Evolutionary conservation across 2,329 filamentous ascomycete genomes (phyloP), one percentile per base, ranked within the genome.

Genomic region (Ophiognomonia clavigignenti-juglandacearum): DNA sequence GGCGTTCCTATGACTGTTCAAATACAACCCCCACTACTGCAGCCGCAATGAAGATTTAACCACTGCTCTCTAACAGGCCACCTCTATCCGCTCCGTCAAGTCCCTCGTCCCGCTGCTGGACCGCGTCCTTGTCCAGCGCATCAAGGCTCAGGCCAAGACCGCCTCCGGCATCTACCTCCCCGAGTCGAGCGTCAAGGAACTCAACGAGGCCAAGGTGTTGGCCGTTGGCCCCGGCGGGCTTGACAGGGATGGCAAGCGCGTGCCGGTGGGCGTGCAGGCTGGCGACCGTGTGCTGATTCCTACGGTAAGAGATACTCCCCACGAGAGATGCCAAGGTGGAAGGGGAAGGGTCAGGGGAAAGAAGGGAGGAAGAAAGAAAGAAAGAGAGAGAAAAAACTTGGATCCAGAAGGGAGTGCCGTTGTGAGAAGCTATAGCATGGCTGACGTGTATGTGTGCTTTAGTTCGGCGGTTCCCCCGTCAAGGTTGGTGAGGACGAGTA

Each of bases 401-500:
- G n/a, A n/a, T n/a, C n/a, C n/a, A n/a, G n/a, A n/a, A n/a, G n/a
- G n/a, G n/a, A n/a, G n/a, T n/a, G n/a, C n/a, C n/a, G n/a, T n/a
- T n/a, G n/a, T n/a, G n/a, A n/a, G n/a, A n/a, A n/a, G n/a, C n/a
- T n/a, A n/a, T n/a, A n/a, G n/a, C n/a, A n/a, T n/a, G n/a, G 54
- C 61, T 67, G 51, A 66, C 56, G n/a, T 24, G 11, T 20, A 20
- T 38, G 20, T 10, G 24, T n/a, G 39, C 39, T 56, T 26, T 61
- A 95, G 88, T 98, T 85, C 64, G 93, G 93, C 63, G 93, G 93
- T 56, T 93, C 86, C 64, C 86, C 92, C 56, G 84, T 98, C 69
- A 97, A 97, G 82, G 88, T 97, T 59, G 93, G 92, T 59, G 92
- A 98, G 61, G 90, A 97, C 59, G 93, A 98, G 75, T 97, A 82